Percentiles rank a stretch among this genome's conserved stretches.
Conservation (phyloP, 768 basidiomycete genomes). For the Lentinus tigrinus region DNA sequence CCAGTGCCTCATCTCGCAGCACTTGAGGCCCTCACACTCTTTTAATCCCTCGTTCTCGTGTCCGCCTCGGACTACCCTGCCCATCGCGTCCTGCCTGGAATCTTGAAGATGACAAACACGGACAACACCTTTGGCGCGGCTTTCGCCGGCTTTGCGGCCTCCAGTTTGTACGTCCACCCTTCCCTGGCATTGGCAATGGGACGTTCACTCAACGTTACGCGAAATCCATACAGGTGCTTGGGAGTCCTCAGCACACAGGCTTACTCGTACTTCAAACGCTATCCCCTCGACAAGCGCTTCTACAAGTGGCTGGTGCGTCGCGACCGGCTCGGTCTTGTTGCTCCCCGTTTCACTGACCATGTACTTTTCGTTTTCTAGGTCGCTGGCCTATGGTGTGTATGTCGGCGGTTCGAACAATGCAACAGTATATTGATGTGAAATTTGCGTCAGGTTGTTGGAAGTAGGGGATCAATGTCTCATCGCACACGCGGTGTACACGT, state of each 20-base stretch:
- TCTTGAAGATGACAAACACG: conserved; percentile 18
- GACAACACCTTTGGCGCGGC: conserved; percentile 59
- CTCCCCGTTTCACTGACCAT: neutral
- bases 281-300: conserved; percentile 48
- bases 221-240: conserved; percentile 41
- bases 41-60: conserved; percentile 2
- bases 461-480: conserved; percentile 50
- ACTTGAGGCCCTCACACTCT: conserved; percentile 14
- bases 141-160: conserved; percentile 55
- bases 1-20: neutral
- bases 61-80: neutral
- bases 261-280: conserved; percentile 54
- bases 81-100: neutral
- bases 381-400: conserved; percentile 32
- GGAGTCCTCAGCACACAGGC: conserved; percentile 55
- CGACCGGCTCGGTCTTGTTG: neutral
- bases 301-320: conserved; percentile 53
- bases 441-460: conserved; percentile 42
- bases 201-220: neutral
- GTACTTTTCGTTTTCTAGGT: conserved; percentile 27
- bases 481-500: conserved; percentile 52
- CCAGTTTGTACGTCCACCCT: conserved; percentile 30
- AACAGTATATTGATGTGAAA: neutral
- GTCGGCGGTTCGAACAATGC: too few species aligned
- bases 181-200: neutral